A percentile compares a stretch with the other conserved stretches of the same genome.
Evolutionary conservation across 2,329 filamentous ascomycete genomes (phyloP).

Genomic region (Fusarium sp.): DNA sequence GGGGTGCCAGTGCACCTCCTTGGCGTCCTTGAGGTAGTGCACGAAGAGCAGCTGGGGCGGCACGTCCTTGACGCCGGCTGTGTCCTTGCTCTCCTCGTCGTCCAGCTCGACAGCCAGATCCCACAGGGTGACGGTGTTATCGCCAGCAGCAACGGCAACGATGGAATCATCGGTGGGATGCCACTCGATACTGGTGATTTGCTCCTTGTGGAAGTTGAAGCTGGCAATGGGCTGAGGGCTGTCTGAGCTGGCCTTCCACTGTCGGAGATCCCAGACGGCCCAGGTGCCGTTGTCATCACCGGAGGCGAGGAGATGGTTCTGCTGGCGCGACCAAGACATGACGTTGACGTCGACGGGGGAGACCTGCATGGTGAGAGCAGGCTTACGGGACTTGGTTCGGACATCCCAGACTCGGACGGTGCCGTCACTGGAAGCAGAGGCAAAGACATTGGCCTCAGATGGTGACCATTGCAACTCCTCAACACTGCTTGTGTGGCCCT

Average conservation of each 20-base stretch:
- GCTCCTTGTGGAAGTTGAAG: constrained; percentile 96
- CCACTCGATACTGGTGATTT: constrained; percentile 97
- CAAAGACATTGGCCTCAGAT: constrained; percentile 91
- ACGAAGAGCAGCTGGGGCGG: constrained; percentile 96
- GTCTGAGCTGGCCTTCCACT: constrained; percentile 79
- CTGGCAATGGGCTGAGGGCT: constrained; percentile 86
- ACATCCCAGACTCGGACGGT: constrained; percentile 97
- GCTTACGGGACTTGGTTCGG: constrained; percentile 86
- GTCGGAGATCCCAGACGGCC: constrained; percentile 95
- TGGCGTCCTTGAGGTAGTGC: constrained; percentile 94
- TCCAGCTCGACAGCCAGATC: constrained; percentile 96
- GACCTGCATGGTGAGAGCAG: constrained; percentile 88
- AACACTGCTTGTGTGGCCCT: constrained; percentile 84
- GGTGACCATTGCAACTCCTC: constrained; percentile 99
- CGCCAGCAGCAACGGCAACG: constrained; percentile 88
- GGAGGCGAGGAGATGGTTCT: constrained; percentile 88
- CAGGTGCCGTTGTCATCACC: constrained; percentile 94
- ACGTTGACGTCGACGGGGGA: constrained; percentile 93
- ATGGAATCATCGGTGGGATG: constrained; percentile 97
- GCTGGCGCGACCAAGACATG: constrained; percentile 92
- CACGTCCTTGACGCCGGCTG: constrained; percentile 86
- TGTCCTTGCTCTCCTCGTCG: constrained; percentile 94
- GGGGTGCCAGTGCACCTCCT: constrained; percentile 97
- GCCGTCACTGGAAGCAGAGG: constrained; percentile 92
- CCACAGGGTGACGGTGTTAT: constrained; percentile 96